A percentile compares a stretch with the other conserved stretches of the same genome.
phyloP scores from a whole-genome alignment of 768 basidiomycete genomes.

The Leccinum olivaceopallidum region DNA sequence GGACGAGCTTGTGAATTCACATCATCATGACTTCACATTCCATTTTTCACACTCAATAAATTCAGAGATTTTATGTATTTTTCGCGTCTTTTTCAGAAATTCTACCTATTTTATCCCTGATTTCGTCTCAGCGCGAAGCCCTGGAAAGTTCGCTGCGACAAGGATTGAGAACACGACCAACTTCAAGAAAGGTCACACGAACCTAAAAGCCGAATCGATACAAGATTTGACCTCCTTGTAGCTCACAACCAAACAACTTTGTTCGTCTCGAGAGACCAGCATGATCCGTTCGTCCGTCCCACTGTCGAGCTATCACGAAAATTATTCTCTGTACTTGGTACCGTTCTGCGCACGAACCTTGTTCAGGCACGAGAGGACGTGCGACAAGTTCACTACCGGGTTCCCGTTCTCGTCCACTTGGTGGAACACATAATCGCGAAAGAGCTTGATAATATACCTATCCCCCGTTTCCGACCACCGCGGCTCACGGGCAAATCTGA shows the following conservation, averaged over 20 bases:
- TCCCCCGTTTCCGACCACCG: slow-evolving; percentile 99
- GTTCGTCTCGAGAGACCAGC: slow-evolving; percentile 94
- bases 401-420: slow-evolving; percentile 90
- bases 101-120: slow-evolving; percentile 59
- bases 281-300: slow-evolving; percentile 94
- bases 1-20: not conserved
- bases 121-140: slow-evolving; percentile 23
- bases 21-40: not conserved
- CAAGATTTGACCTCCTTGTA: slow-evolving; percentile 91
- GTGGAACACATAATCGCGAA: slow-evolving; percentile 98
- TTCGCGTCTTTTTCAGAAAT: slow-evolving; percentile 64
- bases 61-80: slow-evolving; percentile 39
- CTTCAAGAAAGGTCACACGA: slow-evolving; percentile 22
- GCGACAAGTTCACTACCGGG: slow-evolving; percentile 86
- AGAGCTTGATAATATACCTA: slow-evolving; percentile 95
- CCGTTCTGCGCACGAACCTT: slow-evolving; percentile 55
- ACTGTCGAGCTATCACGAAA: slow-evolving; percentile 70
- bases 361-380: slow-evolving; percentile 91
- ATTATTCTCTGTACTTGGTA: not conserved
- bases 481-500: slow-evolving; percentile 89
- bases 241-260: slow-evolving; percentile 91
- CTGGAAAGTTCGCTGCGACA: slow-evolving; percentile 47
- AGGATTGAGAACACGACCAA: not conserved
- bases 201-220: slow-evolving; percentile 84
- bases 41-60: slow-evolving; percentile 5